Evolutionary conservation across 306 rosid species (phyloP).

Genomic region (Acacia crassicarpa): DNA sequence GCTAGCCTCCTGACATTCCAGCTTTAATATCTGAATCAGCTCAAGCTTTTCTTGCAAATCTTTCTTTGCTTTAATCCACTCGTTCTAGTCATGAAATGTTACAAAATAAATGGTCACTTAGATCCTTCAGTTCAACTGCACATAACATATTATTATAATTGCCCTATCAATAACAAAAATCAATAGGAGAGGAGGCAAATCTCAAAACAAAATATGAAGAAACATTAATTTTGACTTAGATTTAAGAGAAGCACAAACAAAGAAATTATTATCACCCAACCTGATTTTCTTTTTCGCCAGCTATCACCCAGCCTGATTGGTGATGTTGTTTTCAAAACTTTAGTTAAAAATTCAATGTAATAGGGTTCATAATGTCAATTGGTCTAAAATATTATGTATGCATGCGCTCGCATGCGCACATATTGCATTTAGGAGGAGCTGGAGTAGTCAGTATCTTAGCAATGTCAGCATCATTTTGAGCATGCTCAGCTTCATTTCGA

Average conservation of each 20-base stretch:
- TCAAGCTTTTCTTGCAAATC: background rate
- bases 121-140: background rate
- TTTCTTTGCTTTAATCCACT: background rate
- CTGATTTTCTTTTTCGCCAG: too few relatives aligned
- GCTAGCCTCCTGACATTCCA: background rate
- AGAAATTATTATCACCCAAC: background rate
- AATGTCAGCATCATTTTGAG: background rate
- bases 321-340: background rate
- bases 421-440: too few relatives aligned
- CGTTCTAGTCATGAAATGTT: background rate
- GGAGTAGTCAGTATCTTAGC: background rate
- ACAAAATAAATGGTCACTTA: background rate
- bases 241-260: background rate
- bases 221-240: background rate
- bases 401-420: rapidly evolving
- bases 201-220: background rate
- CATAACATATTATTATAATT: background rate
- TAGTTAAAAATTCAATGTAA: background rate
- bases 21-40: background rate
- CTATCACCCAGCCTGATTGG: background rate
- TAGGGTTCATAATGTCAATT: background rate
- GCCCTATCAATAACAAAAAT: background rate
- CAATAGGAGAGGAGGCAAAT: background rate
- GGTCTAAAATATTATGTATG: background rate
- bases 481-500: background rate